A percentile compares a stretch with the other conserved stretches of the same genome.
Evolutionary conservation across 164 flowering plant genomes (phyloP).

Genomic region (Annona cherimola): DNA sequence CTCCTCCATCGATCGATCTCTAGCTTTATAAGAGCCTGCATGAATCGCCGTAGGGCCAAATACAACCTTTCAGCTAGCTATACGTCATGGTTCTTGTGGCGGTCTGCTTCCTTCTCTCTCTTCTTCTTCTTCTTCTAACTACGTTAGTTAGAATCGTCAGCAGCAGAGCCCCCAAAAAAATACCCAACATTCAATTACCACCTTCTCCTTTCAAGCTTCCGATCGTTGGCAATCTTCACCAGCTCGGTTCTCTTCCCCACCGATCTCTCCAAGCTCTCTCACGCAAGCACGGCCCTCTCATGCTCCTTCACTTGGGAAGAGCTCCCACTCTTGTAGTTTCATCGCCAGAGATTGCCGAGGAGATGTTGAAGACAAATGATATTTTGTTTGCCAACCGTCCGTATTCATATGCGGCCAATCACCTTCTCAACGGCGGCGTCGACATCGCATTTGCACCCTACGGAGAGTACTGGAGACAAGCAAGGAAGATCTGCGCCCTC

Average conservation of each 20-base stretch:
- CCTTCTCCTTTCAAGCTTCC: conserved; percentile 7
- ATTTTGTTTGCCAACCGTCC: conserved; percentile 12
- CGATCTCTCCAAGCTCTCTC: conserved; percentile 10
- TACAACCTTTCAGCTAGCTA: too few species aligned
- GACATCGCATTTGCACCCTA: conserved; percentile 24
- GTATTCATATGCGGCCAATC: neutral
- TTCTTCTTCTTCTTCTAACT: too few species aligned
- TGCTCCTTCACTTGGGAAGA: conserved; percentile 16
- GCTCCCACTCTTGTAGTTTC: conserved; percentile 19
- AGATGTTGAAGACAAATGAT: conserved; percentile 18
- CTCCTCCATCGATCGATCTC: too few species aligned
- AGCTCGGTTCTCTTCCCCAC: conserved; percentile 10
- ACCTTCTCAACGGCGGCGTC: neutral
- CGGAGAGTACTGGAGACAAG: conserved; percentile 25
- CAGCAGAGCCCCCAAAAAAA: too few species aligned
- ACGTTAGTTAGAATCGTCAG: too few species aligned
- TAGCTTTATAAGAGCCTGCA: too few species aligned
- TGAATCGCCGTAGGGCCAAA: too few species aligned
- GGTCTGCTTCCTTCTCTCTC: too few species aligned
- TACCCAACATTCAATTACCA: too few species aligned
- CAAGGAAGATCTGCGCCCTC: conserved; percentile 15
- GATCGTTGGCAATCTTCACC: conserved; percentile 21
- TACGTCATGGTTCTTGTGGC: too few species aligned
- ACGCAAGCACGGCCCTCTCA: conserved; percentile 15
- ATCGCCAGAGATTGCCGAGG: conserved; percentile 16